Percentiles rank a stretch among this genome's conserved stretches.
Conservation (phyloP, 768 basidiomycete genomes). For the Lentinula raphanica region DNA sequence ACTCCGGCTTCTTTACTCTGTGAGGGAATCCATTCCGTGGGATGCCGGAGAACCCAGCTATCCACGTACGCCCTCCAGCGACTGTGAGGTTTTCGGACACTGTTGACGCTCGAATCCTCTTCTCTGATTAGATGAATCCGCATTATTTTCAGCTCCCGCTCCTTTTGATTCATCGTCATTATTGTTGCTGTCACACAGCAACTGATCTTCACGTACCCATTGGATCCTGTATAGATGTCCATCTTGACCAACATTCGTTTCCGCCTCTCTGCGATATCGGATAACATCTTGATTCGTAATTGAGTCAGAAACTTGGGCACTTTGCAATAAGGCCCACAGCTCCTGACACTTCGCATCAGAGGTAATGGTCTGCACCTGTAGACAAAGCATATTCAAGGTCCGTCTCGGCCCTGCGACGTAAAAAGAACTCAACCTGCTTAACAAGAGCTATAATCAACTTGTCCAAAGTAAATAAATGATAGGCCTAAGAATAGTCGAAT, state of each 20-base stretch:
- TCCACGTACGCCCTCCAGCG: constrained; percentile 76
- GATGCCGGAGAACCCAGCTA: constrained; percentile 63
- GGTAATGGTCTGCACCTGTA: constrained; percentile 85
- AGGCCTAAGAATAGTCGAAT: constrained; percentile 57
- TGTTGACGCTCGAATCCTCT: constrained; percentile 62
- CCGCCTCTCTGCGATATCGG: constrained; percentile 75
- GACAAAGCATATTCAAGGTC: background rate
- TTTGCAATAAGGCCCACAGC: constrained; percentile 70
- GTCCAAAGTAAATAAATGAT: constrained; percentile 90
- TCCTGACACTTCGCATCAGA: constrained; percentile 86
- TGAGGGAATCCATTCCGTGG: constrained; percentile 66
- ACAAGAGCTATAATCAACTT: constrained; percentile 84
- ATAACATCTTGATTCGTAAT: constrained; percentile 63
- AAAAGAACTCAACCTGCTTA: constrained; percentile 67
- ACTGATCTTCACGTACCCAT: constrained; percentile 54
- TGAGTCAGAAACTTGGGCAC: constrained; percentile 47
- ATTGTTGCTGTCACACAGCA: constrained; percentile 1
- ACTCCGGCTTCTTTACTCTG: constrained; percentile 27
- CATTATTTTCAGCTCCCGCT: constrained; percentile 48
- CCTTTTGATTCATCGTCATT: constrained; percentile 31
- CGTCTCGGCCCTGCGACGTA: constrained; percentile 2
- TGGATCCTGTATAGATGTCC: constrained; percentile 75
- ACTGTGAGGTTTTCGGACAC: constrained; percentile 39
- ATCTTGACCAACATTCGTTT: constrained; percentile 67
- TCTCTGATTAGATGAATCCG: constrained; percentile 54